A percentile compares a stretch with the other conserved stretches of the same genome.
These are phyloP conservation scores for Teratosphaeria destructans DNA, from an alignment of 2,329 filamentous ascomycete species.

Conservation along the genomic window DNA sequence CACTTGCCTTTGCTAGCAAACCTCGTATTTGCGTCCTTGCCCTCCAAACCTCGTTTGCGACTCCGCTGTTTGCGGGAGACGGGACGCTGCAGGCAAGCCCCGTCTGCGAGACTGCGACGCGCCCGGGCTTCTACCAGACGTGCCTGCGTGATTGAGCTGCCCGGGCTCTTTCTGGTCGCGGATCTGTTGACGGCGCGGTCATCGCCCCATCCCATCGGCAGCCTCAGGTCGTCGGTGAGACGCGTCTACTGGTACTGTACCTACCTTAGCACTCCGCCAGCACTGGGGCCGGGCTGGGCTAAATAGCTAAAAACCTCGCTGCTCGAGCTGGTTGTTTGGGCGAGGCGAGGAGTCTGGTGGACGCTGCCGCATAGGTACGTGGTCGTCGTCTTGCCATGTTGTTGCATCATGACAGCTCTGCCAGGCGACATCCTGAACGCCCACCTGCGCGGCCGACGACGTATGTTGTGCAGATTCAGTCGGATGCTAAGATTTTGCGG, in stretches of 20 bases:
- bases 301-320: not conserved
- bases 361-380: not conserved
- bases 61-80: not conserved
- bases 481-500: not conserved
- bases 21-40: not conserved
- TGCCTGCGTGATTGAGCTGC: not conserved
- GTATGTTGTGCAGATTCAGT: not conserved
- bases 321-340: not conserved
- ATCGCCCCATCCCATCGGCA: not conserved
- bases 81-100: not conserved
- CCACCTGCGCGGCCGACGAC: not conserved
- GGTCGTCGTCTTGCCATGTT: not conserved
- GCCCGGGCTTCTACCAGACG: not conserved
- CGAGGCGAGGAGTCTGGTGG: not conserved
- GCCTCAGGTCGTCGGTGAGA: not conserved
- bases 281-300: not conserved
- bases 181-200: not conserved
- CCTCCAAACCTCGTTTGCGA: not conserved
- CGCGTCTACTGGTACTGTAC: not conserved
- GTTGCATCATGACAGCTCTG: not conserved
- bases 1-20: not conserved
- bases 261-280: not conserved
- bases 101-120: not conserved
- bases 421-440: not conserved
- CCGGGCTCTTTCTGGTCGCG: not conserved